Evolutionary conservation across 345 rosid species (phyloP), one percentile per base, ranked within the genome.

Genomic region (Citropsis articulata): DNA sequence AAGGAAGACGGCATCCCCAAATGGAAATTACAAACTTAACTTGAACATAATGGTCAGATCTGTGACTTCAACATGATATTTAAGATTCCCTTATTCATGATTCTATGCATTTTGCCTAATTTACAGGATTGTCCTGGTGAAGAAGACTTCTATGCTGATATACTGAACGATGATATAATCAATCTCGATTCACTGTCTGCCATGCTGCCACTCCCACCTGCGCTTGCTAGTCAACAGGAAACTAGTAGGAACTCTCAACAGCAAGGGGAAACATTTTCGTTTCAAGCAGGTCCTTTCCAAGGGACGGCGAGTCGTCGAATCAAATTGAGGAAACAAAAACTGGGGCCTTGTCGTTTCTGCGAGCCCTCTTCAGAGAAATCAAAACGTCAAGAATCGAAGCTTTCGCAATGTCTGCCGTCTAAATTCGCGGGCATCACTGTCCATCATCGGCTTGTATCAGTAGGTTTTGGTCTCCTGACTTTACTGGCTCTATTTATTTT

Each of bases 141-240:
- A 28, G 91, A 86, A 0, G 94, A 93, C 72, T 88, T 81, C 53
- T 95, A 77, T 56, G 94, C 96, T 7, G 98, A 93, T 68, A 92
- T 93, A 80, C 71, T 93, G 42, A 91, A 93, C 7, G 96, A 93
- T 65, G 99, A 93, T 69, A 93, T 93, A 77, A 85, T 92, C 84
- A 81, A 86, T 21, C 91, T 95, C 1, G 97, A 93, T 81, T 38
- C 61, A 78, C 28, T 78, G 28, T 66, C 71, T 48, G 35, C 68
- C 7, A 8, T 42, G 50, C 75, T 73, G 7, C 63, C 53, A 9
- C 22, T 25, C 18, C 75, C 24, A 50, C 80, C 83, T 13, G 27
- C 30, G 71, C 67, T 70, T 72, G 77, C 35, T 24, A 35, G 59
- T 60, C 73, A 19, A 68, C 35, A 57, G 3, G 82, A 82, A 71